Percentiles rank a stretch among this genome's conserved stretches.
Conservation (phyloP, 2,329 filamentous ascomycete genomes). For the Nannizziopsis arthrosporioides region DNA sequence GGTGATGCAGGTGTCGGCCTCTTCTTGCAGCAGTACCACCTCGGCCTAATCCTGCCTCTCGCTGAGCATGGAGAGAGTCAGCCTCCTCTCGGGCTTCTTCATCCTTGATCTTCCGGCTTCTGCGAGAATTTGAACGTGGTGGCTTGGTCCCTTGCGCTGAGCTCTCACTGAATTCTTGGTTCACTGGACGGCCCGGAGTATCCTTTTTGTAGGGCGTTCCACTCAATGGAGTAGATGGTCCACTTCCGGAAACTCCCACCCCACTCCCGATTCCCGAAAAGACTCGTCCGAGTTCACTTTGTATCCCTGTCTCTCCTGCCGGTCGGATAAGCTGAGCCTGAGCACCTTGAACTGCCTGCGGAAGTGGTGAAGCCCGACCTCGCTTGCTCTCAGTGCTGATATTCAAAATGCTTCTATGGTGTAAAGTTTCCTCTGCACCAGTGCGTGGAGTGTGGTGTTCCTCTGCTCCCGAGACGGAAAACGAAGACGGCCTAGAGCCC, state of each 20-base stretch:
- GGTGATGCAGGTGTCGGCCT: slow-evolving; percentile 41
- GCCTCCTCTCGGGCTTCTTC: slow-evolving; percentile 55
- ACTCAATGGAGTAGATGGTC: slow-evolving; percentile 43
- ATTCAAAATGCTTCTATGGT: slow-evolving; percentile 58
- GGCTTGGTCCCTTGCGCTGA: slow-evolving; percentile 1
- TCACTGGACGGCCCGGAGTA: slow-evolving; percentile 25
- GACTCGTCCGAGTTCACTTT: slow-evolving; percentile 88
- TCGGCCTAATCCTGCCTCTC: slow-evolving; percentile 51
- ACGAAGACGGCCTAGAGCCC: slow-evolving; percentile 11
- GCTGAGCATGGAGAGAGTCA: slow-evolving; percentile 53
- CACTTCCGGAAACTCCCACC: slow-evolving; percentile 43
- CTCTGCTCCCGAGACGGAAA: slow-evolving; percentile 18
- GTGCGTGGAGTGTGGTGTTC: slow-evolving; percentile 33
- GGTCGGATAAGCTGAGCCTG: slow-evolving; percentile 83
- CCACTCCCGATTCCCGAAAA: slow-evolving; percentile 83
- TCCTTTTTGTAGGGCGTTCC: slow-evolving; percentile 40
- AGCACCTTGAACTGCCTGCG: slow-evolving; percentile 86
- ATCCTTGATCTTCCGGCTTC: slow-evolving; percentile 60
- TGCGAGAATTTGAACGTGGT: slow-evolving; percentile 41
- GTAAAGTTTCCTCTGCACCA: slow-evolving; percentile 45
- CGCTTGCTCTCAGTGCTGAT: slow-evolving; percentile 59
- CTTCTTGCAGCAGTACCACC: slow-evolving; percentile 48
- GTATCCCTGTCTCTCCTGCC: slow-evolving; percentile 74
- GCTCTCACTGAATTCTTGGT: slow-evolving; percentile 7
- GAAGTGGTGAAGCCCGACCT: slow-evolving; percentile 74